Conservation (phyloP, 176 grass and related monocot species). For the Aegilops speltoides region DNA sequence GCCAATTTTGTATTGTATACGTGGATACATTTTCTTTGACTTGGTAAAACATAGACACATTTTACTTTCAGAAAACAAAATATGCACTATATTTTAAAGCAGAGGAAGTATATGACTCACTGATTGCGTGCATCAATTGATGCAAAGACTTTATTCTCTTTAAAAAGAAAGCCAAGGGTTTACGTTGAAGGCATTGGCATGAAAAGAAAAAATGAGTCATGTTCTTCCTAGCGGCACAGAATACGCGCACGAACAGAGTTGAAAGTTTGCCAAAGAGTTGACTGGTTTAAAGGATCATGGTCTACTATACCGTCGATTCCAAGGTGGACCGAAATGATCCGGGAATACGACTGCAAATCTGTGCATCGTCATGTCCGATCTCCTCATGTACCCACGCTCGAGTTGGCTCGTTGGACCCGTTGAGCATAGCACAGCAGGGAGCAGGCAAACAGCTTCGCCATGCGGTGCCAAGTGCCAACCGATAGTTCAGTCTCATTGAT, state of each 20-base stretch:
- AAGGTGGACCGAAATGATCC: slow-evolving; percentile 2
- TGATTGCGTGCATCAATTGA: too few species aligned
- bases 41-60: too few species aligned
- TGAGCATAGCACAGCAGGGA: background rate
- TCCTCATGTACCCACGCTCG: background rate
- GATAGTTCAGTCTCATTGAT: slow-evolving; percentile 26
- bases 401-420: background rate
- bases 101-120: too few species aligned
- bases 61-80: too few species aligned
- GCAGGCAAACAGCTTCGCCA: background rate
- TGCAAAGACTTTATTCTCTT: too few species aligned
- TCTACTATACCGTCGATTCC: background rate
- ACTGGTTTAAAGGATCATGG: background rate
- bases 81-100: too few species aligned
- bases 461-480: background rate
- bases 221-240: background rate
- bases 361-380: slow-evolving; percentile 20
- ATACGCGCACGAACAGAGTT: background rate
- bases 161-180: background rate
- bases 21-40: too few species aligned
- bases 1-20: too few species aligned
- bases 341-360: background rate
- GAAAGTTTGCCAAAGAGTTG: background rate
- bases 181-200: background rate
- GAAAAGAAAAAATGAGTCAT: background rate